Base-by-base conservation (phyloP, 352 stramenopile species). In the Thalassiosira mediterranea region DNA sequence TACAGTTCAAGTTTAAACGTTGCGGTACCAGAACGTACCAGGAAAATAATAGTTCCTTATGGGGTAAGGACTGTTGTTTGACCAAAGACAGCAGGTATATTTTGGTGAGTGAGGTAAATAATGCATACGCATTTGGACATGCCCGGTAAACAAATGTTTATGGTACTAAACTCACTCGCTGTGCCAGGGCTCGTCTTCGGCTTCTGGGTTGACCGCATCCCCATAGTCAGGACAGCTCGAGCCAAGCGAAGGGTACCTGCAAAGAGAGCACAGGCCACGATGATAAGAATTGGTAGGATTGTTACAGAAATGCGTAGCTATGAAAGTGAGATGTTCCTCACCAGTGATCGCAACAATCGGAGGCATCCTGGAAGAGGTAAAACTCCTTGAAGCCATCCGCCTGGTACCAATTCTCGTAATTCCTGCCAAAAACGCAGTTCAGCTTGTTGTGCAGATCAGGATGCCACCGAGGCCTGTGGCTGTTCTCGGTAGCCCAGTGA, bases 361-460 rank as follows among this genome's bases (percentile, higher is more conserved):
- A 19, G 8, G 2, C 21, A 29, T 62, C 10, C 21, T 49, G 11
- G 38, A 78, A 78, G 4, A 78, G 37, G 32, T 78, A 78, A 31
- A 66, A 64, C 2, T 0, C 28, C 21, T 42, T 21, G 54, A 64
- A 78, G 10, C 69, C 69, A 53, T 59, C 51, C 40, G n/a, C 32
- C 21, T 34, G 25, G 57, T 71, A 71, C 69, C 58, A 78, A 32
- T 71, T 17, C n/a, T 78, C 69, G 25, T 78, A 78, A 34, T 71
- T 65, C 1, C n/a, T 72, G 47, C 49, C 40, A 0, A 17, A 44
- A 17, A 78, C 48, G 49, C 69, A 78, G 23, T 77, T 77, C 23
- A 63, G 10, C 38, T 59, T 67, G 40, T 66, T 61, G 11, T 34
- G 47, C 25, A 78, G 59, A 19, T 78, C 69, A 13, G 69, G 59